Base-by-base conservation (phyloP, 176 grass and related monocot genomes). In the Paspalum notatum region DNA sequence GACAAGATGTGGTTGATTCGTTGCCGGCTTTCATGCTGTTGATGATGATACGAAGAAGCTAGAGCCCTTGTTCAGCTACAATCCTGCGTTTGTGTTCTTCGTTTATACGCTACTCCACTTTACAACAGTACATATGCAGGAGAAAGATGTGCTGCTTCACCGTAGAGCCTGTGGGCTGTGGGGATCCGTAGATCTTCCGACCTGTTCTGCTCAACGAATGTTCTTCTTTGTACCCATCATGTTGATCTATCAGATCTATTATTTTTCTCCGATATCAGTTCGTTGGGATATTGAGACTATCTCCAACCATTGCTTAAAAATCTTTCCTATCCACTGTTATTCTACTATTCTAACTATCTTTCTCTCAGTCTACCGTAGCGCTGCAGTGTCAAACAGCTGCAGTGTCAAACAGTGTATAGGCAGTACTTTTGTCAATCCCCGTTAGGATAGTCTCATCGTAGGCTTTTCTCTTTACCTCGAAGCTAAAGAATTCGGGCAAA, bases 241-340 rank as follows among this genome's bases (percentile, higher is more conserved):
- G 24, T 37, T 79, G 10, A 45, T 60, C 38, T 65, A 4, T 26
- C 37, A 71, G 83, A 85, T 85, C 83, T 79, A 22, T n/a, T 51
- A 46, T 79, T 53, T 38, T 64, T 9, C 47, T 13, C 21, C 22
- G 4, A 27, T 55, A 22, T 26, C 24, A 48, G 12, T 80, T 45
- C 3, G 10, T 25, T 4, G 40, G 9, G 27, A 37, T 11, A 8
- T n/a, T n/a, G n/a, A n/a, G n/a, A n/a, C n/a, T n/a, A n/a, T n/a
- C n/a, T n/a, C n/a, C n/a, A n/a, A n/a, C n/a, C n/a, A n/a, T n/a
- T n/a, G n/a, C n/a, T n/a, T n/a, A n/a, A n/a, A n/a, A n/a, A n/a
- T n/a, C n/a, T n/a, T n/a, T n/a, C n/a, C n/a, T n/a, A n/a, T n/a
- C n/a, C n/a, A n/a, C n/a, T n/a, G n/a, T n/a, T n/a, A n/a, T n/a